Percentiles rank a stretch among this genome's conserved stretches.
Conservation (phyloP, 2,329 filamentous ascomycete genomes). For the Alternaria ventricosa region DNA sequence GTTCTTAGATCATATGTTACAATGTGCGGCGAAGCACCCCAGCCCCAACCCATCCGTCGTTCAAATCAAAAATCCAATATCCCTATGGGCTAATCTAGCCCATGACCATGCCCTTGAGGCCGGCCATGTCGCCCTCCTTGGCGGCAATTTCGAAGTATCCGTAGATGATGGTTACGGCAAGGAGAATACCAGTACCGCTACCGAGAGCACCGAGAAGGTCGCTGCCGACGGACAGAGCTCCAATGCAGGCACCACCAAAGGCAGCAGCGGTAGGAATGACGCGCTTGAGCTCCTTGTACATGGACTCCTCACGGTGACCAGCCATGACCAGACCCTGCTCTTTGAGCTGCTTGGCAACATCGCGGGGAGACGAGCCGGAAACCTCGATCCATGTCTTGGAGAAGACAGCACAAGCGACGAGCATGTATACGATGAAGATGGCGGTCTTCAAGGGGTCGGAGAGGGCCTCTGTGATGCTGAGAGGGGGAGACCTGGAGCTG, state of each 20-base stretch:
- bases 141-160: constrained; percentile 99
- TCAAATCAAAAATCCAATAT: constrained; percentile 5
- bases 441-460: constrained; percentile 96
- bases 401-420: constrained; percentile 96
- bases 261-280: constrained; percentile 98
- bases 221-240: constrained; percentile 91
- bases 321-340: constrained; percentile 99
- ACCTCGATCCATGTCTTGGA: constrained; percentile 99
- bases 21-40: constrained; percentile 14
- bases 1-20: constrained; percentile 18
- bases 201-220: constrained; percentile 96
- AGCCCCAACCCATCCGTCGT: constrained; percentile 1
- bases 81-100: constrained; percentile 44
- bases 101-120: constrained; percentile 72
- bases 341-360: constrained; percentile 99
- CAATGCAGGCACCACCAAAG: constrained; percentile 98
- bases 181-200: constrained; percentile 94
- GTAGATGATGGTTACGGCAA: constrained; percentile 99
- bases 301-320: constrained; percentile 98
- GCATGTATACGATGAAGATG: constrained; percentile 97
- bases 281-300: constrained; percentile 99
- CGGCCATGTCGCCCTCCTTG: constrained; percentile 94
- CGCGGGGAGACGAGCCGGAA: constrained; percentile 93
- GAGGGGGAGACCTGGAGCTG: constrained; percentile 71
- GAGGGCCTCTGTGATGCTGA: constrained; percentile 97